phyloP scores from a whole-genome alignment of 2,329 filamentous ascomycete genomes.

The Cercospora brassicicola region DNA sequence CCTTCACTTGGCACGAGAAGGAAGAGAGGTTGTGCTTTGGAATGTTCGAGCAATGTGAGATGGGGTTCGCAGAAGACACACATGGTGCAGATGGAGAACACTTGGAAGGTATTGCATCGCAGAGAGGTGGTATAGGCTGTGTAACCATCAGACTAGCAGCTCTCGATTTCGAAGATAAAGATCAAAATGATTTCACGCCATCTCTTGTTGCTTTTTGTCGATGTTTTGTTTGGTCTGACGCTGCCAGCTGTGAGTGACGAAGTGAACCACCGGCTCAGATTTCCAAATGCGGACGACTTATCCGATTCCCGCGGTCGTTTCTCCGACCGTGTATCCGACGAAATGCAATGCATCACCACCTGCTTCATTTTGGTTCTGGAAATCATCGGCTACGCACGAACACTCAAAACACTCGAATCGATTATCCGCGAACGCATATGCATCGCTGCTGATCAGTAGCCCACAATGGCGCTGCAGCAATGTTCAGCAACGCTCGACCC shows the following conservation, averaged over 20 bases:
- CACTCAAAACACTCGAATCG: not conserved
- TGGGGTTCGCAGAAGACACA: not conserved
- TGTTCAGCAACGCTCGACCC: constrained; percentile 37
- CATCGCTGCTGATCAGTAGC: constrained; percentile 20
- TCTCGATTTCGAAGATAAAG: too few relatives aligned
- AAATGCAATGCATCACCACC: constrained; percentile 5
- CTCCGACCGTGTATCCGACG: not conserved
- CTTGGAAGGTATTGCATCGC: not conserved
- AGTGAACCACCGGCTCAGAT: not conserved
- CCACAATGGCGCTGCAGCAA: constrained; percentile 34
- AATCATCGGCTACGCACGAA: not conserved
- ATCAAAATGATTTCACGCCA: too few relatives aligned
- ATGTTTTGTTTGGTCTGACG: not conserved
- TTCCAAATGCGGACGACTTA: not conserved
- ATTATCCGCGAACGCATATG: constrained; percentile 11
- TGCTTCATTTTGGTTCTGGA: not conserved
- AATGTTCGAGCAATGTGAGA: not conserved
- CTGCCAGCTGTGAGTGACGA: not conserved
- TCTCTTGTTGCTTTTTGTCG: not conserved
- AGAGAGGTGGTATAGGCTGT: not conserved
- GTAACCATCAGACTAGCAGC: not conserved
- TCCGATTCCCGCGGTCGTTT: not conserved
- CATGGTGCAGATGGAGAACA: not conserved
- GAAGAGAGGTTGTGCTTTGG: not conserved
- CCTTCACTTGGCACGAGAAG: not conserved